These are phyloP conservation scores for Plenodomus lindquistii DNA, from an alignment of 2,329 filamentous ascomycete genomes.

Conservation along the genomic window DNA sequence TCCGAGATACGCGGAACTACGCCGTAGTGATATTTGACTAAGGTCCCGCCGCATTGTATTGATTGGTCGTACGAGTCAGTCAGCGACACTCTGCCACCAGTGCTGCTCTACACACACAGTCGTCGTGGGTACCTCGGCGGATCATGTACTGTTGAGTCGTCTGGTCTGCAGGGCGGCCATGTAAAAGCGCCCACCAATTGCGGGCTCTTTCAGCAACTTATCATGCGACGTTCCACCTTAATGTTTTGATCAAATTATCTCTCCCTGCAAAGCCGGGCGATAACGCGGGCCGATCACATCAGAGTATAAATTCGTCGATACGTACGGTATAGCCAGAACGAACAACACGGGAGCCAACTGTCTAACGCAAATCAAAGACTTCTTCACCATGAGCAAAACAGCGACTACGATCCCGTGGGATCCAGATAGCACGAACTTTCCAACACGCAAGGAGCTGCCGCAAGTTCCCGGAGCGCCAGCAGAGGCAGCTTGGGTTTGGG, in stretches of 20 bases:
- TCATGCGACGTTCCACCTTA: not conserved
- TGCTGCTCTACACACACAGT: not conserved
- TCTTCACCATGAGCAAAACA: constrained; percentile 51
- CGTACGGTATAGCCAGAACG: constrained; percentile 34
- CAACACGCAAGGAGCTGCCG: constrained; percentile 58
- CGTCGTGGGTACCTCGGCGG: not conserved
- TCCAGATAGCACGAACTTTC: constrained; percentile 57
- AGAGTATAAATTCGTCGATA: not conserved
- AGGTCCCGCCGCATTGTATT: too few relatives aligned
- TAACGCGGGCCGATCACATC: too few relatives aligned
- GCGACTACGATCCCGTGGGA: constrained; percentile 58
- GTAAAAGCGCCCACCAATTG: not conserved
- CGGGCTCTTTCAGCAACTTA: not conserved
- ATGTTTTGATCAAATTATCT: too few relatives aligned
- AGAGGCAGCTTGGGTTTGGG: constrained; percentile 65
- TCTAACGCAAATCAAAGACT: constrained; percentile 51
- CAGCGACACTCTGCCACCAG: not conserved
- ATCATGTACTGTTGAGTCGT: not conserved
- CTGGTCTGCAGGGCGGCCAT: not conserved
- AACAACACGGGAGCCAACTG: constrained; percentile 41
- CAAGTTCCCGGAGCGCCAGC: constrained; percentile 56
- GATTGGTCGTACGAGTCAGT: too few relatives aligned
- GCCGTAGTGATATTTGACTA: too few relatives aligned
- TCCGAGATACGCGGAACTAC: too few relatives aligned
- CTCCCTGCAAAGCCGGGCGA: too few relatives aligned